Evolutionary conservation across 257 asterid species (phyloP), one percentile per base, ranked within the genome.

Genomic region (Jasminum sambac): DNA sequence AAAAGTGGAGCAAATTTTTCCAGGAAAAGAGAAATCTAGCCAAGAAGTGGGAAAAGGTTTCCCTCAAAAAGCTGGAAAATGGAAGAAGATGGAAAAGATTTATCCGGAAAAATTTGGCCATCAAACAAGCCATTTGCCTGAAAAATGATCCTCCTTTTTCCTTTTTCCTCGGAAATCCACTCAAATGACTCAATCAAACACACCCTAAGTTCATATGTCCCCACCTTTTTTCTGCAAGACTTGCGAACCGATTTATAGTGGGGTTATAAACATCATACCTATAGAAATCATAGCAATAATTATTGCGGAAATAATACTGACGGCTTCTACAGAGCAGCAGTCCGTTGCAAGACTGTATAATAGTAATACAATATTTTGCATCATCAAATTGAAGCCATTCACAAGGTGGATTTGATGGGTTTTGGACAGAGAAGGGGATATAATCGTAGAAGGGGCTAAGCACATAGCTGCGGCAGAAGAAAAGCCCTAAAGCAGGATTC

Each of bases 321-420:
- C 77, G 12, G 2, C 82, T 66, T 2, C 89, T 85, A n/a, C n/a
- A n/a, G n/a, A n/a, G n/a, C n/a, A n/a, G n/a, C n/a, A n/a, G n/a
- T n/a, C n/a, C n/a, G n/a, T 82, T 82, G 71, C 89, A 84, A 5
- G 87, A 82, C 24, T 82, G 80, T 8, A 77, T 0, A 11, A 82
- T 75, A 19, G 19, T 68, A 41, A 77, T 44, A 21, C 63, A 66
- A n/a, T 36, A 38, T 4, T 66, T 25, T 6, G 71, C 76, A 7
- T 42, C 11, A 1, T 40, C 19, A 65, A 80, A 60, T 0, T 63
- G 34, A 11, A 72, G 73, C 1, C 17, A 24, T 21, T 12, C 19
- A 42, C 68, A 68, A 0, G 71, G 81, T 5, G 67, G 69, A 13
- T 40, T 59, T 0, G 41, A 6, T 52, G 74, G 63, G 9, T 63